These are phyloP conservation scores for Raphanus raphanistrum DNA, from an alignment of 345 rosid genomes.

Conservation along the genomic window DNA sequence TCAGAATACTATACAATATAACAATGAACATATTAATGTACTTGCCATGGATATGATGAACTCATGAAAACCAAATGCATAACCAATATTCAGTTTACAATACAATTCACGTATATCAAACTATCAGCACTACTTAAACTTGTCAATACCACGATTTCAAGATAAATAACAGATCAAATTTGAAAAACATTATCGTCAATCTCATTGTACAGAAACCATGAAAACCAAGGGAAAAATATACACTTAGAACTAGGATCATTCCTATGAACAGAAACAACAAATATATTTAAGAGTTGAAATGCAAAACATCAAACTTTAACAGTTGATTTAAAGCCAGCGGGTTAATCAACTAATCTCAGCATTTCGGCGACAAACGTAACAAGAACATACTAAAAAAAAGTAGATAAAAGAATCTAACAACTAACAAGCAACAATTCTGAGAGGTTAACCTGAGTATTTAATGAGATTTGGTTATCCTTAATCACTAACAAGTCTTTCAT, in stretches of 20 bases:
- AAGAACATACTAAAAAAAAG: neutral
- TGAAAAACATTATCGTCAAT: neutral
- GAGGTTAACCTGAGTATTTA: too few species aligned
- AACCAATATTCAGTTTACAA: neutral
- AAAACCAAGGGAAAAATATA: neutral
- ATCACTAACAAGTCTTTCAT: neutral
- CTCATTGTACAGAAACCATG: neutral
- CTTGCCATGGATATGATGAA: neutral
- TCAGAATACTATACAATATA: neutral
- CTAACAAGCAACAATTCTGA: constrained; percentile 17
- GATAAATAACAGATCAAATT: neutral
- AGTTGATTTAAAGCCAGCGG: neutral
- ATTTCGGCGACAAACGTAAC: neutral
- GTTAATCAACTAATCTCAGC: neutral
- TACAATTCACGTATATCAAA: neutral
- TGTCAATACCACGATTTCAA: neutral
- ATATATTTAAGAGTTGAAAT: neutral
- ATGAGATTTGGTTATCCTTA: neutral
- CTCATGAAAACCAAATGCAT: neutral
- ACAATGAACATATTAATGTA: neutral
- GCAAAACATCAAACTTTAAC: neutral
- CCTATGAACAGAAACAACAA: neutral
- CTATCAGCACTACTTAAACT: neutral
- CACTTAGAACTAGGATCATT: constrained; percentile 1
- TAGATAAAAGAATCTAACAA: neutral